Base-by-base conservation (phyloP, 257 asterid genomes). In the Nicotiana noctiflora region DNA sequence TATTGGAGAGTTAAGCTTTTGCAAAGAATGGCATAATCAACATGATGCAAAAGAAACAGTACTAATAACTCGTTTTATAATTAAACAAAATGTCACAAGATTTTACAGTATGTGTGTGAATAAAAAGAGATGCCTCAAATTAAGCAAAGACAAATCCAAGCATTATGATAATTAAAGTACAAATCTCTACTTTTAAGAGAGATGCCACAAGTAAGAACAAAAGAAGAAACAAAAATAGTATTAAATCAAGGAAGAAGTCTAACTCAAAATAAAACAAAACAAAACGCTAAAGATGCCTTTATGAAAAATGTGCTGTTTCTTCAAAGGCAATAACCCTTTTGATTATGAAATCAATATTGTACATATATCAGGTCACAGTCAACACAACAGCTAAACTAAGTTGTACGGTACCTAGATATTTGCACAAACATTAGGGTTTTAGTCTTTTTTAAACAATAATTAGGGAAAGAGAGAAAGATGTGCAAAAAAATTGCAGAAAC, bases 281-380 rank as follows among this genome's bases (percentile, higher is more conserved):
- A 70, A 83, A 18, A 77, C 18, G 56, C 79, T 11, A 80, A 81
- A 87, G 83, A 81, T 59, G 86, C 85, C 84, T 80, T 84, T 62
- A 32, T 77, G 80, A 80, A 66, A 84, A 82, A 53, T 77, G 81
- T 82, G 80, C 65, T 66, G 82, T 67, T 82, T 76, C 83, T 84
- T 65, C 80, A 76, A 80, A 63, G 64, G 57, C 64, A 72, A 62
- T 18, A 25, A 59, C 84, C 81, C 67, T 60, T n/a, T 66, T 77
- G 32, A 57, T 80, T 60, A 79, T 74, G 31, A n/a, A 77, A 68
- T 65, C 62, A 75, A 0, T 19, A 4, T 13, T 64, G 21, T 18
- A 15, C 32, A 81, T 21, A 27, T 40, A 23, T 46, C 25, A 64
- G 25, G 19, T 46, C 1, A 53, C 19, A 5, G 74, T 66, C 40